Evolutionary conservation across 176 grass and related monocot species (phyloP).

Genomic region (Microstegium vimineum): DNA sequence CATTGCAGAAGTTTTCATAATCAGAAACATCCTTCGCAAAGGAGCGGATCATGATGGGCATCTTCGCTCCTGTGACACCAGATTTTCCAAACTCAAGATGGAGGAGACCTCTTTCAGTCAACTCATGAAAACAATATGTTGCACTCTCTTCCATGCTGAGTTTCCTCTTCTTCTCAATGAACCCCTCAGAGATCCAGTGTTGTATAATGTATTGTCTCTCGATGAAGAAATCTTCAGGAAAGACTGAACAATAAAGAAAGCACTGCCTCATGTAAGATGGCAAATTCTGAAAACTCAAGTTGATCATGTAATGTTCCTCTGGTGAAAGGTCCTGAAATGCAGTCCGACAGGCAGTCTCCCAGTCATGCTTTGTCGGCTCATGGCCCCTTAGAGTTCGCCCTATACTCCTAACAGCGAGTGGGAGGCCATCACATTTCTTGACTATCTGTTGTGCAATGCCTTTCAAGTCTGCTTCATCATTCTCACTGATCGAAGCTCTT

Average conservation of each 20-base stretch:
- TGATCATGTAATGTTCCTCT: neutral
- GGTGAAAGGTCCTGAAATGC: neutral
- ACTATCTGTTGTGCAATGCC: neutral
- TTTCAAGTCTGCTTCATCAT: neutral
- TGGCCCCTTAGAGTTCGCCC: neutral
- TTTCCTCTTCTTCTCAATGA: neutral
- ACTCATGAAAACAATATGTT: neutral
- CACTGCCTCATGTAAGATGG: neutral
- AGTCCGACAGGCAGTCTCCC: neutral
- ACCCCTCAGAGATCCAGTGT: neutral
- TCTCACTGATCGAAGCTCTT: neutral
- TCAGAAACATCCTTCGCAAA: neutral
- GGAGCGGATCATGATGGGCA: neutral
- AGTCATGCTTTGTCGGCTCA: neutral
- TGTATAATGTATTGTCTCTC: neutral
- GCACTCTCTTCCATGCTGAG: neutral
- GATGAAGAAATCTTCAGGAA: neutral
- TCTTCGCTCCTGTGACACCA: neutral
- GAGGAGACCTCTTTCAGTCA: neutral
- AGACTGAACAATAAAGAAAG: neutral
- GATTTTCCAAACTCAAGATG: neutral
- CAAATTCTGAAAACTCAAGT: neutral
- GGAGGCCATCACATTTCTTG: neutral
- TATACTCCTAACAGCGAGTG: neutral
- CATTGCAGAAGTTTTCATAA: neutral